Evolutionary conservation across 2,329 filamentous ascomycete genomes (phyloP), one percentile per base, ranked within the genome.

Genomic region (Annulohypoxylon truncatum): DNA sequence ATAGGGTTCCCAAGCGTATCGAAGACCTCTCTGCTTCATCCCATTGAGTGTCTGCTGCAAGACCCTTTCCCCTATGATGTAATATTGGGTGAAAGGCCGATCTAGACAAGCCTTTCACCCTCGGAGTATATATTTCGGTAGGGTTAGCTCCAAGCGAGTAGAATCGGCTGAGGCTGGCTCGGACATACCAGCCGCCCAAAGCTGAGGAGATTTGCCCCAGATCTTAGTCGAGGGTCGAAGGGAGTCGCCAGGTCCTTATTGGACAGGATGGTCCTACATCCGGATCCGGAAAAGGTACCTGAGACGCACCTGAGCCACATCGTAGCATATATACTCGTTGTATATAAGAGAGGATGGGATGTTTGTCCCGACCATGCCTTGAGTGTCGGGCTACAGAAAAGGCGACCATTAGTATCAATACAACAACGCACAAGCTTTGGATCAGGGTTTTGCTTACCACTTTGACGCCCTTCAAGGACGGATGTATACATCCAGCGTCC

Each of bases 251-350:
- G 10, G n/a, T n/a, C 4, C 15, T 18, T 51, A 64, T 8, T 13
- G 29, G 50, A 13, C 7, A 28, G 20, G 60, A 60, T 67, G 29
- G 51, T 68, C 69, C 74, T 77, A 81, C 79, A 87, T 84, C 73
- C 83, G 84, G 50, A 92, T 86, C 4, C 87, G 84, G 74, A 93
- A 85, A 3, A 93, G 81, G 72, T 93, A 93, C 4, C 90, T 85
- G 4, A 93, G 81, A 44, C 89, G 88, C 31, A 93, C 84, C 76
- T 93, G 91, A 0, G 88, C 82, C 2, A 91, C 80, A 69, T 93
- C 85, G 72, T 93, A 93, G 54, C 83, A 84, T 66, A 93, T 92
- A 76, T 89, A 93, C 79, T 93, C 91, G 74, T 93, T 93, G 79
- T 93, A 93, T 52, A 79, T 76, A 20, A 93, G 80, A 26, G 76